These are phyloP conservation scores for Porcisia hertigi DNA, from an alignment of 208 protist genomes.

Conservation along the genomic window DNA sequence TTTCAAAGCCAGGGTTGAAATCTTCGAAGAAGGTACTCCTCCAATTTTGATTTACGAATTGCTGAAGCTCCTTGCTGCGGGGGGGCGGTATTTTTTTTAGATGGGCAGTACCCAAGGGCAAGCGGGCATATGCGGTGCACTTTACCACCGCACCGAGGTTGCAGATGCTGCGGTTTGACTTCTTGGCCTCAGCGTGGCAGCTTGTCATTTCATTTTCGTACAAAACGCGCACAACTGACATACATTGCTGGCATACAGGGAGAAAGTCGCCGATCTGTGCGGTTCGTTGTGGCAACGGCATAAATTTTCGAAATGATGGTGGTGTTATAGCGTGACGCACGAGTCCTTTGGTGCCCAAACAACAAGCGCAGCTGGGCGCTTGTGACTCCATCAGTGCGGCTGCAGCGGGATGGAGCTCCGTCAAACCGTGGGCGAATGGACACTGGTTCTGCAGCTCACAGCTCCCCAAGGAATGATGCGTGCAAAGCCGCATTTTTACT, in stretches of 20 bases:
- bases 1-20: slow-evolving; percentile 13
- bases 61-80: slow-evolving; percentile 23
- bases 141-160: slow-evolving; percentile 18
- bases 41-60: slow-evolving; percentile 37
- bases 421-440: slow-evolving; percentile 57
- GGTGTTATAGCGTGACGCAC: slow-evolving; percentile 45
- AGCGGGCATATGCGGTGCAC: slow-evolving; percentile 35
- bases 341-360: slow-evolving; percentile 34
- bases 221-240: slow-evolving; percentile 24
- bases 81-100: slow-evolving; percentile 20
- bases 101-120: slow-evolving; percentile 22
- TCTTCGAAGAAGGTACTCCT: slow-evolving; percentile 28
- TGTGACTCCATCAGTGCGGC: slow-evolving; percentile 18
- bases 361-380: slow-evolving; percentile 38
- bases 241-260: slow-evolving; percentile 43
- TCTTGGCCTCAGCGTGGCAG: slow-evolving; percentile 27
- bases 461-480: slow-evolving; percentile 31
- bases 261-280: slow-evolving; percentile 32
- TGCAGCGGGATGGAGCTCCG: slow-evolving; percentile 36
- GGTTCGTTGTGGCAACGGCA: slow-evolving; percentile 23
- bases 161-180: not conserved
- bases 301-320: slow-evolving; percentile 42
- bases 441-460: slow-evolving; percentile 43
- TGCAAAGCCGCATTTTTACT: slow-evolving; percentile 49
- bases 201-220: slow-evolving; percentile 38